These are phyloP conservation scores for Escallonia rubra DNA, from an alignment of 129 eudicot genomes.

Conservation along the genomic window DNA sequence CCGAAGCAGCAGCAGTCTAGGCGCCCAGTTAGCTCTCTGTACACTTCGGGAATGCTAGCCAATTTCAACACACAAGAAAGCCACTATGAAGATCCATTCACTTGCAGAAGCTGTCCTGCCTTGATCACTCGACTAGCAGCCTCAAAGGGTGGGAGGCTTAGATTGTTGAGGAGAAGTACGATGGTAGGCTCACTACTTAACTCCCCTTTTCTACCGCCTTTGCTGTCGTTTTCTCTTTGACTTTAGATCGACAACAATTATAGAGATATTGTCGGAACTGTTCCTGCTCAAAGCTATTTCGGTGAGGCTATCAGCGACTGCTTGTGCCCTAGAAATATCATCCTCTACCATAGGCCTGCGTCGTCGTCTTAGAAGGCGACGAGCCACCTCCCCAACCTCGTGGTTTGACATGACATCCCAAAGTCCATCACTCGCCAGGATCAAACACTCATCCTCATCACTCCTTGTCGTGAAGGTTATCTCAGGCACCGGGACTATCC, in stretches of 20 bases:
- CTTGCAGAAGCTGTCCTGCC: not conserved
- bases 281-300: slow-evolving; percentile 52
- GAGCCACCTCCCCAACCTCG: slow-evolving; percentile 63
- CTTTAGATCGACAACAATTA: slow-evolving; percentile 63
- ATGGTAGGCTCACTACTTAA: not conserved
- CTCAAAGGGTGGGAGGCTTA: not conserved
- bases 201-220: slow-evolving; percentile 6
- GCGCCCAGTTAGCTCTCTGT: slow-evolving; percentile 24
- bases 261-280: slow-evolving; percentile 57
- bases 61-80: not conserved
- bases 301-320: slow-evolving; percentile 45
- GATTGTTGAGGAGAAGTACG: not conserved
- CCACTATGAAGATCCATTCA: not conserved
- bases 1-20: not conserved
- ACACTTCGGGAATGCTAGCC: slow-evolving; percentile 3
- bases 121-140: not conserved
- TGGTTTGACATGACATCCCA: slow-evolving; percentile 76
- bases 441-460: slow-evolving; percentile 54
- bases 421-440: slow-evolving; percentile 63
- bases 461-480: slow-evolving; percentile 51
- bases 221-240: slow-evolving; percentile 35
- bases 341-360: slow-evolving; percentile 20
- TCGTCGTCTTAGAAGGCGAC: slow-evolving; percentile 33
- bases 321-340: slow-evolving; percentile 36
- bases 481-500: slow-evolving; percentile 60